These are phyloP conservation scores for Pseudogymnoascus sp. DNA, from an alignment of 2,329 filamentous ascomycete genomes.

Conservation along the genomic window DNA sequence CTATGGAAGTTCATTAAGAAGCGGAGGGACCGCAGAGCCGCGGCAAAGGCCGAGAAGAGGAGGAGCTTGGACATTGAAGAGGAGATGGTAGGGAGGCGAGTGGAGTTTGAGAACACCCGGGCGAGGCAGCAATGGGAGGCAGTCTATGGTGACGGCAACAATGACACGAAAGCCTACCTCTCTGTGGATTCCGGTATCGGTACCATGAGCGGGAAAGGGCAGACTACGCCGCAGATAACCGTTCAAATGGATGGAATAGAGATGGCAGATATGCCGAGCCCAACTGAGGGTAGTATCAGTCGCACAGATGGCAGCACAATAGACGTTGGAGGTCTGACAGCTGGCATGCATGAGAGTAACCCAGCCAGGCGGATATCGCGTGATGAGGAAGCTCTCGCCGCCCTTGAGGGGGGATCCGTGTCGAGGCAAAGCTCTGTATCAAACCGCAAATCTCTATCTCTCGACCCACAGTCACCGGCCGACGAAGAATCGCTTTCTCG, in stretches of 20 bases:
- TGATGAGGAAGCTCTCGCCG: slow-evolving; percentile 13
- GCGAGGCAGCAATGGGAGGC: slow-evolving; percentile 69
- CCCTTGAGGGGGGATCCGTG: slow-evolving; percentile 18
- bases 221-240: slow-evolving; percentile 23
- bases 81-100: slow-evolving; percentile 57
- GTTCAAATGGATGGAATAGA: slow-evolving; percentile 43
- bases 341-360: slow-evolving; percentile 10
- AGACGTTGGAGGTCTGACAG: slow-evolving; percentile 6
- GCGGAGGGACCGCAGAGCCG: slow-evolving; percentile 45
- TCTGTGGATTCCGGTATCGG: slow-evolving; percentile 25
- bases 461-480: not conserved
- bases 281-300: not conserved
- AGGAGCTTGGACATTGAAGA: slow-evolving; percentile 56
- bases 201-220: slow-evolving; percentile 40
- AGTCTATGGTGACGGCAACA: slow-evolving; percentile 39
- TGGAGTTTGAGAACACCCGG: slow-evolving; percentile 53
- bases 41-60: slow-evolving; percentile 41
- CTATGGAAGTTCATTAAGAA: slow-evolving; percentile 75
- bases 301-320: not conserved
- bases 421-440: not conserved
- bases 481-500: not conserved
- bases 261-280: slow-evolving; percentile 39
- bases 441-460: not conserved
- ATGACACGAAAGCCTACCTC: slow-evolving; percentile 10
- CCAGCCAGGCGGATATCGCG: not conserved